phyloP scores from a whole-genome alignment of 108 stramenopile species.

The Skeletonema costatum region DNA sequence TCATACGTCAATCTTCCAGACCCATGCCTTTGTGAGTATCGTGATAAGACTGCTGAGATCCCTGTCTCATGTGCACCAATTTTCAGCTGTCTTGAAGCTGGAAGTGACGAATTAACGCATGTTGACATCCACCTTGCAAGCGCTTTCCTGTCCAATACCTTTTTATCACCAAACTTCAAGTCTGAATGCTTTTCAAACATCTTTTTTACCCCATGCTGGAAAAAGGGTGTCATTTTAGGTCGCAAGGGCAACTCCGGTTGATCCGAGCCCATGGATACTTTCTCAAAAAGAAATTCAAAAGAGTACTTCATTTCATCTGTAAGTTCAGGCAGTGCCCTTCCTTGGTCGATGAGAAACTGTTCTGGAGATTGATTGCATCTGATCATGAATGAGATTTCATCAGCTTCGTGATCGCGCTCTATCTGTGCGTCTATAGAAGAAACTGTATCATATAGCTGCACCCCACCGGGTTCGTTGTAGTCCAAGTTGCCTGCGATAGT shows the following conservation, averaged over 20 bases:
- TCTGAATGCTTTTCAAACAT: constrained; percentile 71
- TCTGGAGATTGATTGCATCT: constrained; percentile 76
- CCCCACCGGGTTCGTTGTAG: constrained; percentile 22
- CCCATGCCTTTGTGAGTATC: constrained; percentile 54
- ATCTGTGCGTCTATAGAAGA: neutral
- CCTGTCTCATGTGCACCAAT: constrained; percentile 68
- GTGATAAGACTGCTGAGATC: constrained; percentile 51
- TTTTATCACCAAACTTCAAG: neutral
- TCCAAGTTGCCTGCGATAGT: constrained; percentile 29
- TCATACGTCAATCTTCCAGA: constrained; percentile 57
- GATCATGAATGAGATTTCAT: constrained; percentile 73
- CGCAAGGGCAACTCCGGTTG: constrained; percentile 12
- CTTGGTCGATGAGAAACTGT: constrained; percentile 58
- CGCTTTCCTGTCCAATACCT: constrained; percentile 22
- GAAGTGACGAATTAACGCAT: constrained; percentile 28
- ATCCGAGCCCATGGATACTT: neutral
- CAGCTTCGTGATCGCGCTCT: constrained; percentile 30
- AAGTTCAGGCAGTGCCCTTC: constrained; percentile 63
- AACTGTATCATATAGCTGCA: constrained; percentile 32
- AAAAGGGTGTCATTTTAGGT: constrained; percentile 56
- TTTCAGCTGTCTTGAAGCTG: constrained; percentile 6
- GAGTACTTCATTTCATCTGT: constrained; percentile 56
- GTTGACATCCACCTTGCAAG: constrained; percentile 67
- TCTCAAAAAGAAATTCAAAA: constrained; percentile 43
- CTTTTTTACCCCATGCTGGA: constrained; percentile 44